Conservation (phyloP, 495 filamentous ascomycete genomes). For the Friedmanniomyces endolithicus region DNA sequence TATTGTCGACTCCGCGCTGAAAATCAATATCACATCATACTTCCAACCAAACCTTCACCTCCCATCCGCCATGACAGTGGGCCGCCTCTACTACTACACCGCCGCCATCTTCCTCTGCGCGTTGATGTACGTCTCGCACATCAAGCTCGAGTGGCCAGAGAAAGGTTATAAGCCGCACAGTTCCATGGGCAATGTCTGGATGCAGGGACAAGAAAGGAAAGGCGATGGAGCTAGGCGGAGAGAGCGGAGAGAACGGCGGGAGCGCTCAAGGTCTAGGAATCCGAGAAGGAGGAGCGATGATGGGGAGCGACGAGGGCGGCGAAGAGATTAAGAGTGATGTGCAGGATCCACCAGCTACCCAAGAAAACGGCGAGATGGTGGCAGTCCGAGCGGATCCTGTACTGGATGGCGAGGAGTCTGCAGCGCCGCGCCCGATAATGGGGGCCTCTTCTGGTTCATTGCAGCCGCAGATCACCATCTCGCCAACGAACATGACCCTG, state of each 20-base stretch:
- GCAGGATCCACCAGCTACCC: background rate
- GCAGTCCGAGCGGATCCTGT: no score
- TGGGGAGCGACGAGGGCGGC: background rate
- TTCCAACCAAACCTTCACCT: background rate
- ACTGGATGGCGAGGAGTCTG: background rate
- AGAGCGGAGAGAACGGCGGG: conserved; percentile 1
- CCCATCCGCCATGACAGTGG: conserved; percentile 6
- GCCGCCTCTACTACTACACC: conserved; percentile 17
- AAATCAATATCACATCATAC: background rate
- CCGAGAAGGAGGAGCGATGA: background rate
- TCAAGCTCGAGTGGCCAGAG: conserved; percentile 15
- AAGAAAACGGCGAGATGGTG: background rate
- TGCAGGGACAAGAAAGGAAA: conserved; percentile 5
- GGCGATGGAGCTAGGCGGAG: conserved; percentile 2
- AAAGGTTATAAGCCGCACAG: conserved; percentile 6
- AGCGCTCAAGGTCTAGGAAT: conserved; percentile 1
- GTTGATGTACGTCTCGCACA: conserved; percentile 11
- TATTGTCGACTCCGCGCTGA: background rate
- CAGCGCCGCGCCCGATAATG: background rate
- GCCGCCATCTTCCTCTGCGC: conserved; percentile 1
- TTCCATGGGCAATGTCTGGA: conserved; percentile 14
- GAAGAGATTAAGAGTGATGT: background rate
- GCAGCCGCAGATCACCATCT: background rate
- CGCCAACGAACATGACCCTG: background rate
- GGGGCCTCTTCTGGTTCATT: background rate